Conservation (phyloP, 176 grass and related monocot species). For the Echinochloa phyllopogon region DNA sequence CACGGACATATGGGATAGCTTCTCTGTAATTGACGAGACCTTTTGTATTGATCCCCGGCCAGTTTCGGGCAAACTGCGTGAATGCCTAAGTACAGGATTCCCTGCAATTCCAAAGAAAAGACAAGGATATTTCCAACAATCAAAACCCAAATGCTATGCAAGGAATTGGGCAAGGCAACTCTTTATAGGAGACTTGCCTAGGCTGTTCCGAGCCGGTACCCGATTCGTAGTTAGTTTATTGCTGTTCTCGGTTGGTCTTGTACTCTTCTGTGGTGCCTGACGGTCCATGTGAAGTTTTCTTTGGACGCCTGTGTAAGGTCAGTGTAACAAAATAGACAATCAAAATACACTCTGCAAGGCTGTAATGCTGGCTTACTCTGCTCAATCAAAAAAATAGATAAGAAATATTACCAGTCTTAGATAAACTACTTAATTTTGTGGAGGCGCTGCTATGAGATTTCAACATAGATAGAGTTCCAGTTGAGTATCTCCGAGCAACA, state of each 20-base stretch:
- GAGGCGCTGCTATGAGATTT: constrained; percentile 46
- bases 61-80: constrained; percentile 58
- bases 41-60: constrained; percentile 45
- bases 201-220: constrained; percentile 69
- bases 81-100: constrained; percentile 53
- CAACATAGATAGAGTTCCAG: constrained; percentile 58
- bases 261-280: constrained; percentile 63
- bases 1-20: constrained; percentile 69
- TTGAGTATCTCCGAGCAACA: constrained; percentile 62
- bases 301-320: constrained; percentile 75
- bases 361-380: constrained; percentile 8
- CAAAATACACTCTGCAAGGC: background rate
- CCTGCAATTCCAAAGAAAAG: constrained; percentile 48
- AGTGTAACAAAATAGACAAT: constrained; percentile 7
- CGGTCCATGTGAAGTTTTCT: constrained; percentile 89
- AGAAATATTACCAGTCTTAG: constrained; percentile 55
- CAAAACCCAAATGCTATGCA: constrained; percentile 5
- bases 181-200: constrained; percentile 57
- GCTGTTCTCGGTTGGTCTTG: constrained; percentile 58
- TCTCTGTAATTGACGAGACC: constrained; percentile 72
- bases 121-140: constrained; percentile 5
- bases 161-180: constrained; percentile 1
- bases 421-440: constrained; percentile 51
- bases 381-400: constrained; percentile 21
- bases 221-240: constrained; percentile 57